A percentile compares a stretch with the other conserved stretches of the same genome.
phyloP scores from a whole-genome alignment of 2,329 filamentous ascomycete genomes.

The Trichophyton benhamiae region DNA sequence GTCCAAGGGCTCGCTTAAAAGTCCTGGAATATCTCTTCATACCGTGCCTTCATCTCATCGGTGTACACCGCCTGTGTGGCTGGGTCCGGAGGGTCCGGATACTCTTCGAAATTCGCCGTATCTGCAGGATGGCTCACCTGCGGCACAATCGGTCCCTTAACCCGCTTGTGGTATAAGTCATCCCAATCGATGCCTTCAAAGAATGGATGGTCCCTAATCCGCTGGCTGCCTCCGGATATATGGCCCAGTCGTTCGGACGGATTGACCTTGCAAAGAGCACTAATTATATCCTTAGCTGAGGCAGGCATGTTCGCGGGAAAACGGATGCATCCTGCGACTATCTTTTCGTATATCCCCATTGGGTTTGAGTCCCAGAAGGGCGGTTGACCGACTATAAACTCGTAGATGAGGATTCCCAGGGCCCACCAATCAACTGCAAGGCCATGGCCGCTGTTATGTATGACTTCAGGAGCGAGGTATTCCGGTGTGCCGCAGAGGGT shows the following conservation, averaged over 20 bases:
- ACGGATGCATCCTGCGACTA: slow-evolving; percentile 50
- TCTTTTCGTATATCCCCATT: slow-evolving; percentile 58
- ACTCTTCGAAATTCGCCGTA: slow-evolving; percentile 54
- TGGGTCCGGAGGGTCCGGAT: slow-evolving; percentile 44
- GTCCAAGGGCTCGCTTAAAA: slow-evolving; percentile 34
- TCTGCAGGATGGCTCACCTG: slow-evolving; percentile 48
- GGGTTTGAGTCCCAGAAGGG: slow-evolving; percentile 59
- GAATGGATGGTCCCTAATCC: slow-evolving; percentile 51
- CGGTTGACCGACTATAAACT: slow-evolving; percentile 55
- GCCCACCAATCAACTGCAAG: slow-evolving; percentile 60
- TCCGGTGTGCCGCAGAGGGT: slow-evolving; percentile 56
- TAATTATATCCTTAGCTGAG: slow-evolving; percentile 50
- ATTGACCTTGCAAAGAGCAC: slow-evolving; percentile 50
- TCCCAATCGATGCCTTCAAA: slow-evolving; percentile 53
- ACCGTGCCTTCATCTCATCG: slow-evolving; percentile 47
- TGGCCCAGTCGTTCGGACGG: slow-evolving; percentile 51
- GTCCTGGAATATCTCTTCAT: slow-evolving; percentile 48
- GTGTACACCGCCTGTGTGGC: slow-evolving; percentile 43
- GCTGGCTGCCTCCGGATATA: slow-evolving; percentile 46
- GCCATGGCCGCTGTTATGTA: slow-evolving; percentile 52
- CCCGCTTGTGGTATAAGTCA: slow-evolving; percentile 46
- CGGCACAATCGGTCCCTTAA: slow-evolving; percentile 52
- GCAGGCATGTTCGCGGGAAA: slow-evolving; percentile 48
- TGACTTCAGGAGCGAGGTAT: slow-evolving; percentile 56
- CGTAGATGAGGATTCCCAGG: slow-evolving; percentile 54